Conservation (phyloP, 1,284 basidiomycete species). For the Blastosporella zonata region DNA sequence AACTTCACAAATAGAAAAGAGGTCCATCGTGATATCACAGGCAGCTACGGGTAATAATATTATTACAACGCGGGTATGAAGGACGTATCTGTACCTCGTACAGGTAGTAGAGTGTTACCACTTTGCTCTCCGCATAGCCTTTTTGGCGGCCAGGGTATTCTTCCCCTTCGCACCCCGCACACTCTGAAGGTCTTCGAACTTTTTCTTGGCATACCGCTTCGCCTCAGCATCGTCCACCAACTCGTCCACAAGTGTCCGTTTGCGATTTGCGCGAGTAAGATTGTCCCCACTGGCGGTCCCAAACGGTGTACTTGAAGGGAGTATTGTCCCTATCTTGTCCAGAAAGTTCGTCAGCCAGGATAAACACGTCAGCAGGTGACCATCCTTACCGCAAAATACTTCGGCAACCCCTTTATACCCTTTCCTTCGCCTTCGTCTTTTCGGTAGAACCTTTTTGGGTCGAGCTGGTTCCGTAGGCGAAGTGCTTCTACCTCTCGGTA, state of each 20-base stretch:
- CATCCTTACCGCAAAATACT: slow-evolving; percentile 77
- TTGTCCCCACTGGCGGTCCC: slow-evolving; percentile 72
- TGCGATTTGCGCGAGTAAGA: slow-evolving; percentile 64
- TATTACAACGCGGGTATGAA: background rate
- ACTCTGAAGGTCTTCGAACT: slow-evolving; percentile 83
- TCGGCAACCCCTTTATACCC: slow-evolving; percentile 83
- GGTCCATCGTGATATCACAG: too few species aligned
- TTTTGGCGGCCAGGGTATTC: slow-evolving; percentile 71
- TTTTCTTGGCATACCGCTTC: slow-evolving; percentile 88
- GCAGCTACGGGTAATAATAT: background rate
- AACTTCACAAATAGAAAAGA: too few species aligned
- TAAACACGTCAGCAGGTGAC: slow-evolving; percentile 7
- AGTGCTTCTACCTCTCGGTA: slow-evolving; percentile 93
- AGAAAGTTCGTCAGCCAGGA: slow-evolving; percentile 11
- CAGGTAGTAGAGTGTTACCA: slow-evolving; percentile 49
- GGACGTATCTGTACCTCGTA: background rate
- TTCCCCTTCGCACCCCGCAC: slow-evolving; percentile 72
- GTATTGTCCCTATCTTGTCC: slow-evolving; percentile 81
- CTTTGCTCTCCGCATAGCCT: slow-evolving; percentile 59
- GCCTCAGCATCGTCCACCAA: slow-evolving; percentile 86
- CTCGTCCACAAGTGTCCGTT: slow-evolving; percentile 85
- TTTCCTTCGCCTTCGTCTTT: slow-evolving; percentile 82
- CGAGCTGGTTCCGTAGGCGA: slow-evolving; percentile 86
- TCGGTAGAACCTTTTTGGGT: slow-evolving; percentile 94
- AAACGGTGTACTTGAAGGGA: slow-evolving; percentile 75